Percentiles rank a stretch among this genome's conserved stretches.
Conservation (phyloP, 306 rosid genomes). For the Pterocarpus santalinus region DNA sequence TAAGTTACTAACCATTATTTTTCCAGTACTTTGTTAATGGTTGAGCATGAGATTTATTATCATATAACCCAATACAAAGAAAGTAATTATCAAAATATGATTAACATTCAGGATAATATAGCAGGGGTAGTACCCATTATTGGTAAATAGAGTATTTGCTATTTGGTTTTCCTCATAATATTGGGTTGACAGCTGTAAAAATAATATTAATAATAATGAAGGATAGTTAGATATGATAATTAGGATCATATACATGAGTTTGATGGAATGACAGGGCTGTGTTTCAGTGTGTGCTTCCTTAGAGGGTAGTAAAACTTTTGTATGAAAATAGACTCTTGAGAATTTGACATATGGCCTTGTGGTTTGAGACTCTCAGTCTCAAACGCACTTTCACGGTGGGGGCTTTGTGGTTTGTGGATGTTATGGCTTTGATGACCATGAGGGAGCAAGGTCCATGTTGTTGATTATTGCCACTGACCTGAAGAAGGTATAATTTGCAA, state of each 20-base stretch:
- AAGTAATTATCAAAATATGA: slow-evolving; percentile 1
- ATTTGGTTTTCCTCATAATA: neutral
- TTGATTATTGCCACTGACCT: too few species aligned
- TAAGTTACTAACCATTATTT: neutral
- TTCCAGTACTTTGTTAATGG: neutral
- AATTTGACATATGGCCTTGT: neutral
- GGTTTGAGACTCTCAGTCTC: too few species aligned
- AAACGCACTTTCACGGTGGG: too few species aligned
- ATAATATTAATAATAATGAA: too few species aligned
- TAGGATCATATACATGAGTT: neutral
- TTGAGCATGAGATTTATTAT: slow-evolving; percentile 1
- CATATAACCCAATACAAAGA: neutral
- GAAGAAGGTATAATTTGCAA: too few species aligned
- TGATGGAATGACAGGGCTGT: slow-evolving; percentile 9
- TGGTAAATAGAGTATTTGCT: neutral
- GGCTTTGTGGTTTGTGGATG: too few species aligned
- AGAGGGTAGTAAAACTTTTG: slow-evolving; percentile 9
- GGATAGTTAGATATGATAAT: neutral
- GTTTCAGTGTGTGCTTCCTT: neutral
- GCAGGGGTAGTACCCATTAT: neutral
- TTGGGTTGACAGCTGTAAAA: neutral
- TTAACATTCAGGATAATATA: neutral
- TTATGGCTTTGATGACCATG: too few species aligned
- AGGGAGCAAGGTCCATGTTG: too few species aligned
- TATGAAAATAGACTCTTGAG: neutral